These are phyloP conservation scores for Penicillium salamii DNA, from an alignment of 495 filamentous ascomycete species.

Conservation along the genomic window DNA sequence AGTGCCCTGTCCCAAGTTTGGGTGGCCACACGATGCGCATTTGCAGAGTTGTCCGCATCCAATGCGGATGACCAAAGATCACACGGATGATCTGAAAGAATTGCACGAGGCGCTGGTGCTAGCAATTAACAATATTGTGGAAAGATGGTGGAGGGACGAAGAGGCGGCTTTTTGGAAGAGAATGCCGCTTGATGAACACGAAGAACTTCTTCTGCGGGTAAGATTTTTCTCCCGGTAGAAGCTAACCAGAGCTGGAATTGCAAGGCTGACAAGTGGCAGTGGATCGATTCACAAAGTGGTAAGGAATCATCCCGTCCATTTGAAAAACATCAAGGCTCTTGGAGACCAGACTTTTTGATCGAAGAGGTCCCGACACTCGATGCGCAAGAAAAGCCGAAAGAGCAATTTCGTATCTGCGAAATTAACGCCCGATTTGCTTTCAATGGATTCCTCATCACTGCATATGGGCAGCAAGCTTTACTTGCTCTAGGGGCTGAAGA, in stretches of 20 bases:
- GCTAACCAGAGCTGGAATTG: not conserved
- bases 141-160: constrained; percentile 36
- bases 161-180: constrained; percentile 26
- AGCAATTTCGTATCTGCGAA: constrained; percentile 37
- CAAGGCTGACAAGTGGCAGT: constrained; percentile 5
- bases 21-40: no score
- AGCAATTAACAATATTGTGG: constrained; percentile 33
- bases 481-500: constrained; percentile 10
- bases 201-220: constrained; percentile 21
- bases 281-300: constrained; percentile 7
- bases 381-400: constrained; percentile 1
- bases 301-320: constrained; percentile 6
- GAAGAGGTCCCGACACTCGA: constrained; percentile 11
- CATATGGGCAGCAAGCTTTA: constrained; percentile 25
- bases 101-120: constrained; percentile 20
- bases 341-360: constrained; percentile 46
- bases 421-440: constrained; percentile 46
- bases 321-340: constrained; percentile 25
- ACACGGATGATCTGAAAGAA: not conserved
- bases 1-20: no score
- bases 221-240: not conserved
- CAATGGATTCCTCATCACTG: constrained; percentile 32
- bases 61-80: no score
- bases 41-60: constrained; percentile 10
- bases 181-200: constrained; percentile 32